Base-by-base conservation (phyloP, 805 yeast genomes). In the Yarrowia yakushimensis region DNA sequence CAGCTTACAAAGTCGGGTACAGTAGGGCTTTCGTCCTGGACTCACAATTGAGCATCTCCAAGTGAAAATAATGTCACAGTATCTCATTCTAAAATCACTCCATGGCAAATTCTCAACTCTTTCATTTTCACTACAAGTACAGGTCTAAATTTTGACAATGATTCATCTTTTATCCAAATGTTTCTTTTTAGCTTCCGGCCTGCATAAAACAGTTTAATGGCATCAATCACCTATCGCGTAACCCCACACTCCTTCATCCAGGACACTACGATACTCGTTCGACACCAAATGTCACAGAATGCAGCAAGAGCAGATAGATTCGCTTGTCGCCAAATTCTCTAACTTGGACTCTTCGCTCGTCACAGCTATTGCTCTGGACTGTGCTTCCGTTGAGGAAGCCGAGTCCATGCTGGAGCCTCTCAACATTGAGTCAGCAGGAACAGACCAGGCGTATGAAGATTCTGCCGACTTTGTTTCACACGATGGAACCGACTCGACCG, bases 311-410 rank as follows among this genome's bases (percentile, higher is more conserved):
- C 46, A 54, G 2, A 54, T 54, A 36, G 60, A 54, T 15, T 37
- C 43, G 18, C 60, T 54, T 34, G 28, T 54, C 30, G 15, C 30
- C 22, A 39, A 41, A 37, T 55, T 39, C 48, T 28, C 36, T 39
- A 55, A 41, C 39, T 28, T 55, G 61, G 61, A 55, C 30, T 55
- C 61, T 20, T 27, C 61, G 20, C 48, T 55, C 18, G 27, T 55
- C 11, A 55, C 61, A 15, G 61, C 61, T 27, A 55, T 55, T 15
- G 61, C 61, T 27, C 48, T 55, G 23, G 61, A 55, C 48, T 39
- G 48, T 6, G 15, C 61, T 10, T 27, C 46, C 3, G 25, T 54
- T 4, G 30, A 55, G 17, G 61, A 55, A n/a, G 61, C 61, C 11
- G 39, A 39, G 22, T 7, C 37, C n/a, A 41, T 41, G 36, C 10